Base-by-base conservation (phyloP, 2,329 filamentous ascomycete genomes). In the Penicillium sp. region DNA sequence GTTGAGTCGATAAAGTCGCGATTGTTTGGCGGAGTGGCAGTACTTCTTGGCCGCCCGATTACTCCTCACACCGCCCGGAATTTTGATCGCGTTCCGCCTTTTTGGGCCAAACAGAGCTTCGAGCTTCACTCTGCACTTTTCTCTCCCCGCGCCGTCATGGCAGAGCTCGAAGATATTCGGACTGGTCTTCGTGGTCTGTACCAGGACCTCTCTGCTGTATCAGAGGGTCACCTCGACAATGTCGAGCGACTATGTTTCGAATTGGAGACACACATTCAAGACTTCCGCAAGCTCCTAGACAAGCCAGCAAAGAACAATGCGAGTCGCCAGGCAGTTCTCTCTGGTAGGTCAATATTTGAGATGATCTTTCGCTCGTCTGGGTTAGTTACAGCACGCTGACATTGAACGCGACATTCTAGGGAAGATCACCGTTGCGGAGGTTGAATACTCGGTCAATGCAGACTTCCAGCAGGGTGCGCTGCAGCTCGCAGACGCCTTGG, bases 391-490 rank as follows among this genome's bases (percentile, higher is more conserved):
- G 22, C 27, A n/a, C 46, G 55, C 60, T 70, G 49, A 71, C 59
- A 18, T 38, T 40, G 47, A 39, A 47, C 43, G 44, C 55, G 46
- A 53, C 52, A 43, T 42, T 57, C 4, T 50, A 94, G 92, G 90
- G 54, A 92, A 90, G 70, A 81, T 97, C 63, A 85, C 79, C 32
- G 76, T 96, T 55, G 83, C 84, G 63, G 88, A 86, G 58, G 82
- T 85, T 32, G 85, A 92, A 66, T 97, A 91, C 73, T 79, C 82
- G 21, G 80, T 99, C 77, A 97, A 96, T 74, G 83, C 90, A 52
- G 87, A 91, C 58, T 97, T 99, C 74, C 86, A 93, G 68, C 88
- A 96, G 72, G 86, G 88, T 63, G 85, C 87, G 22, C 80, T 96
- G 31, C 85, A 91, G 65, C 81, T 99, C 36, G 90, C 93, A 52